Conservation (phyloP, 768 basidiomycete genomes). For the Chalciporus piperatus region DNA sequence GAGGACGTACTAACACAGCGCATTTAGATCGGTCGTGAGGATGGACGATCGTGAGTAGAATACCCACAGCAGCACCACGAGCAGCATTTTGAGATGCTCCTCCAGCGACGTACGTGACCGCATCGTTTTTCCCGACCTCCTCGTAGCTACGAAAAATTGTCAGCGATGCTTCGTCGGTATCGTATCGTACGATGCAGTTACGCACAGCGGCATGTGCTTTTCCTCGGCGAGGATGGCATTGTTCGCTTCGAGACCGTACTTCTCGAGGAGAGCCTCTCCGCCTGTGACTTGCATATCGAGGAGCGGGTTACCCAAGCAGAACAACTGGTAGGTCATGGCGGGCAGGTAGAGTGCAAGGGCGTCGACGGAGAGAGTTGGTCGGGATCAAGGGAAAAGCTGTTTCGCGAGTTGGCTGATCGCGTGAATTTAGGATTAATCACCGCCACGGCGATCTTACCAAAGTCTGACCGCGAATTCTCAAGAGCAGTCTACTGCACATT, state of each 20-base stretch:
- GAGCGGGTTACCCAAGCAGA: constrained; percentile 94
- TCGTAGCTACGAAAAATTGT: constrained; percentile 64
- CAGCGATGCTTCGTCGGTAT: neutral
- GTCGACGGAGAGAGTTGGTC: constrained; percentile 13
- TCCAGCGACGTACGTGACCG: constrained; percentile 91
- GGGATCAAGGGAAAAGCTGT: constrained; percentile 2
- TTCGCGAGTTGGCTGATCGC: constrained; percentile 2
- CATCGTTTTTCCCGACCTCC: constrained; percentile 71
- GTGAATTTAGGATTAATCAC: neutral
- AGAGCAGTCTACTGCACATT: neutral
- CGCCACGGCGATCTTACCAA: neutral
- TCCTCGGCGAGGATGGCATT: constrained; percentile 94
- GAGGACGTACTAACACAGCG: constrained; percentile 70
- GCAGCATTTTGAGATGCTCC: constrained; percentile 97
- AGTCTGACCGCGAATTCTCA: no score
- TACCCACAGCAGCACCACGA: constrained; percentile 87
- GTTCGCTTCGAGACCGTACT: constrained; percentile 90
- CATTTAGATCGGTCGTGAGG: constrained; percentile 4
- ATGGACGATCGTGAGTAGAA: neutral
- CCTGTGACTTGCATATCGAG: constrained; percentile 93
- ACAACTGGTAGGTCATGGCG: constrained; percentile 62
- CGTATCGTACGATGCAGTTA: neutral
- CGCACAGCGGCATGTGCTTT: constrained; percentile 82
- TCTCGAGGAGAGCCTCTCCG: constrained; percentile 80
- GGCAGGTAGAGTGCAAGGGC: constrained; percentile 5